Evolutionary conservation across 371 early-diverging fungal species (phyloP).

Genomic region (Pancytospora epiphaga): DNA sequence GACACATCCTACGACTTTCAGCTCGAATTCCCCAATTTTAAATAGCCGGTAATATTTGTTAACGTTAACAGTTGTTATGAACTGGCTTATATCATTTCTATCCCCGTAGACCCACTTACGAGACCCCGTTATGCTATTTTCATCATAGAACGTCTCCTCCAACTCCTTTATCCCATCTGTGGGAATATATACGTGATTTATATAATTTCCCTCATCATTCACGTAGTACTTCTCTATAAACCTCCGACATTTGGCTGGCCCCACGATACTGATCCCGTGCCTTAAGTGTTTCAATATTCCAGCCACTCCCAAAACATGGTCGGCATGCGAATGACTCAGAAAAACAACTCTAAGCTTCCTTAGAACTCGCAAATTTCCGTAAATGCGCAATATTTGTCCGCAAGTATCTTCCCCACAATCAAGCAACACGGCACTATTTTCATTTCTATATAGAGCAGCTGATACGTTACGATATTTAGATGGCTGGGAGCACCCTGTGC

Average conservation of each 20-base stretch:
- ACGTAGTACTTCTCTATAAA: slow-evolving; percentile 24
- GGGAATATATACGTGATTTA: slow-evolving; percentile 10
- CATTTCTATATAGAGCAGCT: slow-evolving; percentile 50
- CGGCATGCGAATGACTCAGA: slow-evolving; percentile 91
- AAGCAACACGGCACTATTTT: slow-evolving; percentile 62
- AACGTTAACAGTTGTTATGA: background rate
- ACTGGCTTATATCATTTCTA: background rate
- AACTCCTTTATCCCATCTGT: slow-evolving; percentile 30
- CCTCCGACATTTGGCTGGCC: slow-evolving; percentile 19
- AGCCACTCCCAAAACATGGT: slow-evolving; percentile 81
- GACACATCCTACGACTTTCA: slow-evolving; percentile 44
- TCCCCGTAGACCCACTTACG: background rate
- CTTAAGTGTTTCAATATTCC: slow-evolving; percentile 44
- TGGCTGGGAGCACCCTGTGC: slow-evolving; percentile 88
- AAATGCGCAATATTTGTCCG: slow-evolving; percentile 73
- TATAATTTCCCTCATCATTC: background rate
- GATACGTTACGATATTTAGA: slow-evolving; percentile 85
- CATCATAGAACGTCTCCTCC: slow-evolving; percentile 3
- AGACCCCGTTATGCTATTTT: background rate
- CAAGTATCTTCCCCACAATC: slow-evolving; percentile 94
- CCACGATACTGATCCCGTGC: slow-evolving; percentile 35
- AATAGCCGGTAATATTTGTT: slow-evolving; percentile 13
- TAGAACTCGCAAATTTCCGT: slow-evolving; percentile 61
- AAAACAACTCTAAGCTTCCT: slow-evolving; percentile 67
- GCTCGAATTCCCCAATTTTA: slow-evolving; percentile 12